These are phyloP conservation scores for Stipa capillata DNA, from an alignment of 176 grass and related monocot species.

Conservation along the genomic window DNA sequence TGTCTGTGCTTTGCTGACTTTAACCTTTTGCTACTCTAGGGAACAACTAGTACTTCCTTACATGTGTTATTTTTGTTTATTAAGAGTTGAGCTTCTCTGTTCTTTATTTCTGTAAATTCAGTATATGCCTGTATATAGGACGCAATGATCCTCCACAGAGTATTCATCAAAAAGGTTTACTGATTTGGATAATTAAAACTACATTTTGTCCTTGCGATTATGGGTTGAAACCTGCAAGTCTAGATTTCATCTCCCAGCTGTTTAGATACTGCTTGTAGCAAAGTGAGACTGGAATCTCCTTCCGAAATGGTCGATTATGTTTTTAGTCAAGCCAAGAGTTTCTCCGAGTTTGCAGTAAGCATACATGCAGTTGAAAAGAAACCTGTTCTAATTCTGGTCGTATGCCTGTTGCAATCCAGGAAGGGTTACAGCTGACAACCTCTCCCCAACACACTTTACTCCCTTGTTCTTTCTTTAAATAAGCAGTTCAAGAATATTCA, in stretches of 20 bases:
- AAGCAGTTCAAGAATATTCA: background rate
- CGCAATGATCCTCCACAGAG: background rate
- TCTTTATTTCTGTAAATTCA: background rate
- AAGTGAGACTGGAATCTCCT: background rate
- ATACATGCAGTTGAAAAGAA: background rate
- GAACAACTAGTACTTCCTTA: background rate
- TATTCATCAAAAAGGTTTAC: background rate
- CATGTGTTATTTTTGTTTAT: background rate
- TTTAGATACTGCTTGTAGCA: background rate
- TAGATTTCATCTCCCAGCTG: background rate
- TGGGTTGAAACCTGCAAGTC: background rate
- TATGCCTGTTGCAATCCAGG: conserved; percentile 2
- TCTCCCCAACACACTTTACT: background rate
- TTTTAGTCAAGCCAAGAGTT: background rate
- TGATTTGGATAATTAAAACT: background rate
- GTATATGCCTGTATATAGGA: background rate
- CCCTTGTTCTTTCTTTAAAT: background rate
- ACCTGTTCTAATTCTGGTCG: conserved; percentile 7
- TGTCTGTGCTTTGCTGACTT: background rate
- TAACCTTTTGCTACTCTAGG: background rate
- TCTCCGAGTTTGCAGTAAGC: background rate
- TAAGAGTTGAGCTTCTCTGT: background rate
- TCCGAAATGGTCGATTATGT: background rate
- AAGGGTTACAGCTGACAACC: conserved; percentile 2
- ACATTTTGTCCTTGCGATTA: background rate